phyloP scores from a whole-genome alignment of 768 basidiomycete genomes.

The Sarcomyxa edulis region DNA sequence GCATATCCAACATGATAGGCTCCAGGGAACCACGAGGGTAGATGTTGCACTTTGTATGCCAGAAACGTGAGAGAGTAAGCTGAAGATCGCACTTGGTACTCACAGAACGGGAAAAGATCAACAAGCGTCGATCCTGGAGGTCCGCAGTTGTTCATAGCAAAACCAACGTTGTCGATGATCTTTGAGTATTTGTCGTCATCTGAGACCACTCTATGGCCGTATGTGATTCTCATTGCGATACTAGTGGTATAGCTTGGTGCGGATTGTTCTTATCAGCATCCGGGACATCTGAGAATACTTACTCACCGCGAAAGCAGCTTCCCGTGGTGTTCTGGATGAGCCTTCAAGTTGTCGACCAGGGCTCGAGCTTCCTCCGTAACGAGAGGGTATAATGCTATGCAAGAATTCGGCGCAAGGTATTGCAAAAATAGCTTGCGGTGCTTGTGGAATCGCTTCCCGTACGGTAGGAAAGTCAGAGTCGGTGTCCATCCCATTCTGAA shows the following conservation, averaged over 20 bases:
- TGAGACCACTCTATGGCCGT: constrained; percentile 17
- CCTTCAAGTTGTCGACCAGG: constrained; percentile 24
- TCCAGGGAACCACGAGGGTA: constrained; percentile 36
- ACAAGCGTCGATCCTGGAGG: constrained; percentile 13
- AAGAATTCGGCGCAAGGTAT: constrained; percentile 14
- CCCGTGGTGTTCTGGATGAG: constrained; percentile 13
- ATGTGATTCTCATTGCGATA: constrained; percentile 16
- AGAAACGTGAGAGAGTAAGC: not conserved
- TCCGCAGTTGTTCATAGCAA: constrained; percentile 10
- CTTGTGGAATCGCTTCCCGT: constrained; percentile 16
- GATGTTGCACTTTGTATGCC: constrained; percentile 25
- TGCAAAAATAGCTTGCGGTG: constrained; percentile 16
- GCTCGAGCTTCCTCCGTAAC: constrained; percentile 24
- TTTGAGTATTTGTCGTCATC: constrained; percentile 18
- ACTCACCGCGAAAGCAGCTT: constrained; percentile 1
- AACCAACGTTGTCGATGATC: constrained; percentile 13
- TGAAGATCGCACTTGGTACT: constrained; percentile 1
- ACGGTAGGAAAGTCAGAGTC: constrained; percentile 15
- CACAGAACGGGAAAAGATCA: constrained; percentile 19
- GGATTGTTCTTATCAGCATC: not conserved
- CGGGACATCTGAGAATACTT: not conserved
- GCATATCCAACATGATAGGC: constrained; percentile 28
- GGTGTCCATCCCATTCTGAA: constrained; percentile 13
- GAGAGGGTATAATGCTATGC: constrained; percentile 18
- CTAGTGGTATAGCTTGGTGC: constrained; percentile 16